Evolutionary conservation across 2,329 filamentous ascomycete species (phyloP).

Genomic region (Ophiostoma australiae): DNA sequence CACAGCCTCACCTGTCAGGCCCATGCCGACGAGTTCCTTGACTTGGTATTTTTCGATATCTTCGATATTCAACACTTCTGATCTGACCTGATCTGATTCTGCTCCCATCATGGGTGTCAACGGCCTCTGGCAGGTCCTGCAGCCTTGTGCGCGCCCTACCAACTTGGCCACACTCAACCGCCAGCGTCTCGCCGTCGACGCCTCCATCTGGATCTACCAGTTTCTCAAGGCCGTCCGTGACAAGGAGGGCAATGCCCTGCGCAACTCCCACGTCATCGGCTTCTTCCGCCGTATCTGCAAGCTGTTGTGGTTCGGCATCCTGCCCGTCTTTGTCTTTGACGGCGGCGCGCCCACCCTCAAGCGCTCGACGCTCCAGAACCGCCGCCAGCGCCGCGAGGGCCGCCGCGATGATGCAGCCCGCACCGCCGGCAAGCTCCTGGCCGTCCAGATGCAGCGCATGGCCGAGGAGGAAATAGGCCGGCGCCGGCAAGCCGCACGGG

Average conservation of each 20-base stretch:
- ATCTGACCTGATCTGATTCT: too few species aligned
- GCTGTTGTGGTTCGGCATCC: slow-evolving; percentile 91
- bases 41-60: neutral
- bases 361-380: slow-evolving; percentile 76
- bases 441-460: slow-evolving; percentile 85
- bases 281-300: slow-evolving; percentile 99
- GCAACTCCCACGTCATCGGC: slow-evolving; percentile 92
- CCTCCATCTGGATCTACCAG: slow-evolving; percentile 99
- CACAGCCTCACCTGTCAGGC: slow-evolving; percentile 12
- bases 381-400: slow-evolving; percentile 78
- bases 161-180: slow-evolving; percentile 95
- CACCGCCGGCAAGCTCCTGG: slow-evolving; percentile 86
- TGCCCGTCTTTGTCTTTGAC: slow-evolving; percentile 96
- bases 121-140: slow-evolving; percentile 92
- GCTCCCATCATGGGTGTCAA: slow-evolving; percentile 80
- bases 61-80: neutral
- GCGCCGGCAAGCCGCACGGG: slow-evolving; percentile 45
- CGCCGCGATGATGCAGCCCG: slow-evolving; percentile 85
- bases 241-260: slow-evolving; percentile 93
- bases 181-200: slow-evolving; percentile 93
- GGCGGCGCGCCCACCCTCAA: slow-evolving; percentile 89
- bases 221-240: slow-evolving; percentile 98
- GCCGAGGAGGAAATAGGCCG: slow-evolving; percentile 79
- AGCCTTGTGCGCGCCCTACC: slow-evolving; percentile 90
- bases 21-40: slow-evolving; percentile 2